These are phyloP conservation scores for Penicillium corylophilum DNA, from an alignment of 2,329 filamentous ascomycete genomes.

Conservation along the genomic window DNA sequence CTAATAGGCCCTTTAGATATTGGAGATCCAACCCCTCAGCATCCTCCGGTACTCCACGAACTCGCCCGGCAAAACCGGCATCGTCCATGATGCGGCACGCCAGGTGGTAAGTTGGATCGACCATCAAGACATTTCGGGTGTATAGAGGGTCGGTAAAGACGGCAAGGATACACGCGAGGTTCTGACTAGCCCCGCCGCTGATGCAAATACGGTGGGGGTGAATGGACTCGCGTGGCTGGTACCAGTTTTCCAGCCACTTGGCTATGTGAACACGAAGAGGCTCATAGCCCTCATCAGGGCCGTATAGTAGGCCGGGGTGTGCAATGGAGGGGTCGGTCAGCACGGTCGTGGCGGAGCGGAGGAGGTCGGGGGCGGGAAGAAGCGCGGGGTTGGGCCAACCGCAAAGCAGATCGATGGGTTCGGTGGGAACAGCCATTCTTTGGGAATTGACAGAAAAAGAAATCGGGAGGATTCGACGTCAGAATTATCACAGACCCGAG, in stretches of 20 bases:
- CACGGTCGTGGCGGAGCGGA: slow-evolving; percentile 59
- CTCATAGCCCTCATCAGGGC: slow-evolving; percentile 70
- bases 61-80: slow-evolving; percentile 65
- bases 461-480: neutral
- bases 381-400: slow-evolving; percentile 57
- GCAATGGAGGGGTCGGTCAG: slow-evolving; percentile 61
- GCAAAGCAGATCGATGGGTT: slow-evolving; percentile 43
- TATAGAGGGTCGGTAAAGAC: slow-evolving; percentile 76
- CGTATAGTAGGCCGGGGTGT: slow-evolving; percentile 71
- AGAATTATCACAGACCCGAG: neutral
- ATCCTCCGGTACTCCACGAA: slow-evolving; percentile 74
- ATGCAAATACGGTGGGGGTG: slow-evolving; percentile 67
- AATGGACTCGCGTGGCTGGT: slow-evolving; percentile 49
- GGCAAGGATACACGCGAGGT: slow-evolving; percentile 71
- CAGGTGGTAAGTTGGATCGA: slow-evolving; percentile 81
- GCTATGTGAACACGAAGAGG: slow-evolving; percentile 69
- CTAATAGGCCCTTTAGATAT: slow-evolving; percentile 54
- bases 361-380: slow-evolving; percentile 64
- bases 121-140: slow-evolving; percentile 75
- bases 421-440: slow-evolving; percentile 7
- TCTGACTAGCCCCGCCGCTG: slow-evolving; percentile 83
- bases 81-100: slow-evolving; percentile 84
- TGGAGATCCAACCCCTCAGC: slow-evolving; percentile 72
- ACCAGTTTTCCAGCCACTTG: slow-evolving; percentile 67
- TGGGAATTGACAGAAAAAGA: neutral